A percentile compares a stretch with the other conserved stretches of the same genome.
Conservation (phyloP, 768 basidiomycete species). For the Boletus insuetus region DNA sequence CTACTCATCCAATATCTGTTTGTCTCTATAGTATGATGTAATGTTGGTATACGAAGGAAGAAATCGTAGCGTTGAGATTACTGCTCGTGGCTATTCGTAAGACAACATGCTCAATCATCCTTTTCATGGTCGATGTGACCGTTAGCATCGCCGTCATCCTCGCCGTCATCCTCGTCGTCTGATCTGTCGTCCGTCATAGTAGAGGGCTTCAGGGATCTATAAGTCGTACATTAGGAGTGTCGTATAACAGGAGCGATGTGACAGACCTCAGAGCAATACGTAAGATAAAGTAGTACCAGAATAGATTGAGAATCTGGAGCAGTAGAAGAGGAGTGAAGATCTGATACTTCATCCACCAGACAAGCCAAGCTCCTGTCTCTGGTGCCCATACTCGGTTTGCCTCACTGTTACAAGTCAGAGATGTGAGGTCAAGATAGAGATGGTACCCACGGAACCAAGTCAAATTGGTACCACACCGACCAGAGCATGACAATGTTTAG, state of each 20-base stretch:
- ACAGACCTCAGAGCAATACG: slow-evolving; percentile 73
- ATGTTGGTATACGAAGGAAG: slow-evolving; percentile 5
- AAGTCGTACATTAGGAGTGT: slow-evolving; percentile 6
- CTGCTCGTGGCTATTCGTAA: slow-evolving; percentile 1
- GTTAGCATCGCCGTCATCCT: slow-evolving; percentile 43
- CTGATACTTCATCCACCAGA: slow-evolving; percentile 78
- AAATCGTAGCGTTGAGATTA: slow-evolving; percentile 1
- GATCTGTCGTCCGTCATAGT: slow-evolving; percentile 71
- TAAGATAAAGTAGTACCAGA: slow-evolving; percentile 89
- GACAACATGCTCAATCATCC: slow-evolving; percentile 25
- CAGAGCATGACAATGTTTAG: slow-evolving; percentile 82
- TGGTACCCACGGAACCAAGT: slow-evolving; percentile 65
- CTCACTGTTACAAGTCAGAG: slow-evolving; percentile 39
- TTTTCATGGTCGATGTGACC: slow-evolving; percentile 28
- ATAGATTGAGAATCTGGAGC: slow-evolving; percentile 82
- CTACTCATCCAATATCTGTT: neutral
- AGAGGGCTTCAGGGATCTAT: slow-evolving; percentile 51
- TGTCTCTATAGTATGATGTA: slow-evolving; percentile 5
- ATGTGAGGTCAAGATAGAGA: neutral
- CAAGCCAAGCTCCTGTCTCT: slow-evolving; percentile 64
- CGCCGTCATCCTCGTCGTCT: slow-evolving; percentile 65
- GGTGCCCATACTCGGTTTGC: slow-evolving; percentile 56
- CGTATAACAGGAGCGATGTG: neutral
- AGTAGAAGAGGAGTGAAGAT: slow-evolving; percentile 72
- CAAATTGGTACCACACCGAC: slow-evolving; percentile 81